A percentile compares a stretch with the other conserved stretches of the same genome.
These are phyloP conservation scores for Planoprotostelium fungivorum DNA, from an alignment of 78 protist genomes.

Conservation along the genomic window DNA sequence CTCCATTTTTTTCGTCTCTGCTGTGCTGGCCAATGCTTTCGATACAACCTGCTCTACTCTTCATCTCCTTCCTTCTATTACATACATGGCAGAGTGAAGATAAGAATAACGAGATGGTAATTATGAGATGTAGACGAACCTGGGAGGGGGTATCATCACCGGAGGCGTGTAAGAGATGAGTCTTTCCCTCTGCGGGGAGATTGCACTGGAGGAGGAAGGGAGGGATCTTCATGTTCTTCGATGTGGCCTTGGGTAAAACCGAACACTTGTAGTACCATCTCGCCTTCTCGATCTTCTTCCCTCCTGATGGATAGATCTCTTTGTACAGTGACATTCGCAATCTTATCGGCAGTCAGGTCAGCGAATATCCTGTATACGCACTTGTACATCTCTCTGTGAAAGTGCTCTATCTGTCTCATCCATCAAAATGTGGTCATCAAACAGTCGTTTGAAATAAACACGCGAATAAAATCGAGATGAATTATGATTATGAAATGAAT, in stretches of 20 bases:
- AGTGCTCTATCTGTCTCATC: not conserved
- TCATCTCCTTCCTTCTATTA: not conserved
- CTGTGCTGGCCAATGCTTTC: not conserved
- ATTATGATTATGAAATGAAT: not conserved
- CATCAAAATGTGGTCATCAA: not conserved
- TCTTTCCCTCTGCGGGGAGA: not conserved
- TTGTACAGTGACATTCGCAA: too few species aligned
- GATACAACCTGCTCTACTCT: not conserved
- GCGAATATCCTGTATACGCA: not conserved
- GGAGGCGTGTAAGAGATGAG: not conserved
- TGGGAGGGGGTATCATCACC: not conserved
- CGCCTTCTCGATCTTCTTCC: too few species aligned
- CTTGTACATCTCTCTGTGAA: not conserved
- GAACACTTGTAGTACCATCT: not conserved
- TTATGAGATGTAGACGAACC: not conserved
- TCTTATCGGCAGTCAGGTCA: too few species aligned
- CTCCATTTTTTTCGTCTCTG: not conserved
- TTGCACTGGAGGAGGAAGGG: not conserved
- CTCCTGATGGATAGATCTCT: too few species aligned
- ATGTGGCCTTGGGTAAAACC: not conserved
- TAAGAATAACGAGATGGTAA: too few species aligned
- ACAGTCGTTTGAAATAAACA: too few species aligned
- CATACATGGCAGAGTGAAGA: not conserved
- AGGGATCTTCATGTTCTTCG: not conserved
- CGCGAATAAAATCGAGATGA: not conserved